These are phyloP conservation scores for Nyctanthes arbortristis DNA, from an alignment of 257 asterid species.

Conservation along the genomic window DNA sequence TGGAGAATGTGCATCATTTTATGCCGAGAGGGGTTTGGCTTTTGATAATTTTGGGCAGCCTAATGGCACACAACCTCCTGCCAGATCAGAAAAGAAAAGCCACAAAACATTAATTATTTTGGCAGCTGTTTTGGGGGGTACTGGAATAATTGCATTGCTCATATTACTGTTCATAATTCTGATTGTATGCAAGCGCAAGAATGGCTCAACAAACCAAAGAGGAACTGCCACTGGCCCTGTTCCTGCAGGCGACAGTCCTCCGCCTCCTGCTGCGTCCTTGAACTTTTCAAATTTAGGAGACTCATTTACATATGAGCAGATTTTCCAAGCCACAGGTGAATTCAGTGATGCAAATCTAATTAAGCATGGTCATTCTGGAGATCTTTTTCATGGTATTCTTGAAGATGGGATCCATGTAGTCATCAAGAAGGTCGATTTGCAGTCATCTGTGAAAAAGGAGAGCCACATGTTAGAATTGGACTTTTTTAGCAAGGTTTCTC, in stretches of 20 bases:
- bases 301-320: constrained; percentile 48
- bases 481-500: constrained; percentile 49
- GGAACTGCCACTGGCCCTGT: constrained; percentile 63
- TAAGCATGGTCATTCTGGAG: constrained; percentile 59
- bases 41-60: constrained; percentile 85
- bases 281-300: constrained; percentile 71
- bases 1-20: constrained; percentile 67
- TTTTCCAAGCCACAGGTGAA: constrained; percentile 46
- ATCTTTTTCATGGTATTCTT: constrained; percentile 42
- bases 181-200: constrained; percentile 37
- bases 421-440: constrained; percentile 44
- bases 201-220: constrained; percentile 50
- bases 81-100: constrained; percentile 42
- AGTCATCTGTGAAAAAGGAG: constrained; percentile 43
- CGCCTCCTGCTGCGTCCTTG: constrained; percentile 48
- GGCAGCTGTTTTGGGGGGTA: constrained; percentile 77
- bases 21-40: constrained; percentile 59
- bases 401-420: constrained; percentile 47
- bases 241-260: constrained; percentile 53
- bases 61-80: constrained; percentile 42
- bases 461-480: constrained; percentile 43
- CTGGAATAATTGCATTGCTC: constrained; percentile 36
- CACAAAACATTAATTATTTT: constrained; percentile 49
- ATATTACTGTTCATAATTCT: constrained; percentile 19
- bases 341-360: constrained; percentile 43